Base-by-base conservation (phyloP, 768 basidiomycete species). In the Russula dissimulans region DNA sequence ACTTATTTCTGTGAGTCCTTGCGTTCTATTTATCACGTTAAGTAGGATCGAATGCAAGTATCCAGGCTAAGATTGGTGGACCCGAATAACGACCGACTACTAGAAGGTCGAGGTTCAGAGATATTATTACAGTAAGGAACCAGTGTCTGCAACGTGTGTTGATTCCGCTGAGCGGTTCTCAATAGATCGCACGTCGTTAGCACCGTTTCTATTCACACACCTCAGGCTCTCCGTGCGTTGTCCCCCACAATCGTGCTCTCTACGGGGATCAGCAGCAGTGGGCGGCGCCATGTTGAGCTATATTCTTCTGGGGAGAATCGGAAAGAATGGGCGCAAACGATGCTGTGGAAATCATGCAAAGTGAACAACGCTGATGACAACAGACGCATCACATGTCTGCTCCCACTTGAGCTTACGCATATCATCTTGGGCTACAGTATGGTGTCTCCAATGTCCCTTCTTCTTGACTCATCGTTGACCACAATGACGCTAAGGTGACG, bases 371-470 rank as follows among this genome's bases (percentile, higher is more conserved):
- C 32, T 9, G 52, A 53, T 11, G 43, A 55, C 12, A 8, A 18
- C 22, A 56, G 60, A n/a, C 54, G 57, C 22, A 52, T 71, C 0
- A 67, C 71, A 2, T 65, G 59, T 29, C 61, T 67, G 31, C 64
- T 73, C 32, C 83, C 86, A 5, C 68, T 91, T 8, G 83, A 84
- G 47, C 70, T 81, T 0, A 80, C 83, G 39, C 56, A 71, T 0
- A 74, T 93, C 29, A 65, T 91, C 38, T 71, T 85, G 48, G 91
- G 90, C 43, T 82, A 78, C 64, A 78, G 89, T 52, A 22, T 18
- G 34, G n/a, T 10, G 32, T 47, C 26, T 32, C 15, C 1, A 12
- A 41, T 38, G 18, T 55, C 31, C 39, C 26, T 46, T 22, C 31
- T 41, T 10, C 15, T 44, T 22, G 41, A 11, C 5, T 15, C 22